These are phyloP conservation scores for Metarhizium sp. DNA, from an alignment of 2,329 filamentous ascomycete genomes.

Conservation along the genomic window DNA sequence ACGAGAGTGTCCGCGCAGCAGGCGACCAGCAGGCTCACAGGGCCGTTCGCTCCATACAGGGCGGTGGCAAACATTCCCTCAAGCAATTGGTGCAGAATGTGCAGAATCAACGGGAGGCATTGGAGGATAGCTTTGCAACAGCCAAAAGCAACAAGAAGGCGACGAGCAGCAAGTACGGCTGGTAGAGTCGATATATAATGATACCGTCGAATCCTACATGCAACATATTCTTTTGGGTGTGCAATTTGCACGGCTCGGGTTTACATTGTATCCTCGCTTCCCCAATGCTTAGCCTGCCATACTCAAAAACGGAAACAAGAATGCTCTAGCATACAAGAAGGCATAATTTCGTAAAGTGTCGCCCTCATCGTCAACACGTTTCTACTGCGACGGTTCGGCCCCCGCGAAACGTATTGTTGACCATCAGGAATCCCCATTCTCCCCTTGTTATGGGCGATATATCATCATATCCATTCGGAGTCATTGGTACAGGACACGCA, in stretches of 20 bases:
- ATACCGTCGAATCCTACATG: too few relatives aligned
- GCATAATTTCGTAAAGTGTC: neutral
- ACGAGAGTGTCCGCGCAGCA: constrained; percentile 63
- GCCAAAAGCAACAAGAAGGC: constrained; percentile 73
- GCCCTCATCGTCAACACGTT: constrained; percentile 30
- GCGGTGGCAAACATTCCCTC: constrained; percentile 70
- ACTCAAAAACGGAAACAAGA: neutral
- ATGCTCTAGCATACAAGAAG: neutral
- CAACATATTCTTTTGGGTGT: neutral
- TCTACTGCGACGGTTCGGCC: constrained; percentile 40
- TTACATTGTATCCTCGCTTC: neutral
- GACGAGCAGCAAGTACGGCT: constrained; percentile 76
- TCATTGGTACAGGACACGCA: constrained; percentile 35
- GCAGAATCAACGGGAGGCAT: constrained; percentile 70
- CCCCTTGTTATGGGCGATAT: constrained; percentile 53
- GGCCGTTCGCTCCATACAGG: constrained; percentile 75
- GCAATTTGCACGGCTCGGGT: neutral
- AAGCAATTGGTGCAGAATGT: constrained; percentile 80
- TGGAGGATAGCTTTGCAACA: constrained; percentile 86
- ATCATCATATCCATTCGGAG: constrained; percentile 51
- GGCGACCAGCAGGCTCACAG: constrained; percentile 69
- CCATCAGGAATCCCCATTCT: constrained; percentile 54
- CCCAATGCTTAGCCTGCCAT: neutral
- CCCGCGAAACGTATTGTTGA: constrained; percentile 33
- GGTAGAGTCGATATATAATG: constrained; percentile 29